A percentile compares a stretch with the other conserved stretches of the same genome.
These are phyloP conservation scores for Orbilia brochopaga DNA, from an alignment of 2,329 filamentous ascomycete genomes.

Conservation along the genomic window DNA sequence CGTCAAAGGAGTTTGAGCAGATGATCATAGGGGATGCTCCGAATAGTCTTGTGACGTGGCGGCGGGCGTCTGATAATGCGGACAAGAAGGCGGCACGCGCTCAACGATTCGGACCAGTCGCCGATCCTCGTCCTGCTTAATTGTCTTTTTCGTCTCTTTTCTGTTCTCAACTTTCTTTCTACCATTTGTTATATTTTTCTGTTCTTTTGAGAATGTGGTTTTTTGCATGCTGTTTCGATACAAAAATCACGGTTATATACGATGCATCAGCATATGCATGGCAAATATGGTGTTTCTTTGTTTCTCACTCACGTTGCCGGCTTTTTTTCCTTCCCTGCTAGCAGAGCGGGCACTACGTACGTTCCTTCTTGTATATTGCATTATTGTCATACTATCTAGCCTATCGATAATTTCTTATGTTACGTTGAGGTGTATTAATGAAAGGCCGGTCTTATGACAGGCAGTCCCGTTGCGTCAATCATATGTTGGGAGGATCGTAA, in stretches of 20 bases:
- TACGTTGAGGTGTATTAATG: not conserved
- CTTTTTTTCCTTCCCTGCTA: not conserved
- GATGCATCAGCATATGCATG: slow-evolving; percentile 1
- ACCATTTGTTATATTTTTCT: not conserved
- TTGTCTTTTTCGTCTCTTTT: not conserved
- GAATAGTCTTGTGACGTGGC: slow-evolving; percentile 7
- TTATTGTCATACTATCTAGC: not conserved
- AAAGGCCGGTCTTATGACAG: not conserved
- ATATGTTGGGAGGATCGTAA: not conserved
- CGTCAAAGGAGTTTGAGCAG: slow-evolving; percentile 4
- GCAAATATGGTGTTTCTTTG: slow-evolving; percentile 4
- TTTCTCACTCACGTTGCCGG: not conserved
- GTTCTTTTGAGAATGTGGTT: not conserved
- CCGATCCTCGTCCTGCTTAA: not conserved
- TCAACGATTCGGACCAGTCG: slow-evolving; percentile 29
- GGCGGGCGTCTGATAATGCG: slow-evolving; percentile 10
- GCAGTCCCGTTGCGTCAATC: too few species aligned
- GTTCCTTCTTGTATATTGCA: slow-evolving; percentile 13
- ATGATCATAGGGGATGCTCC: not conserved
- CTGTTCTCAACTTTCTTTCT: not conserved
- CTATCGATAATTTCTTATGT: not conserved
- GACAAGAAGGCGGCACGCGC: slow-evolving; percentile 17
- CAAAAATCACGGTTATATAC: slow-evolving; percentile 2
- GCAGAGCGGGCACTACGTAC: not conserved
- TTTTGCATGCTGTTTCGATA: not conserved